Evolutionary conservation across 2,329 filamentous ascomycete genomes (phyloP).

Genomic region (Nothophaeocryptopus gaeumannii): DNA sequence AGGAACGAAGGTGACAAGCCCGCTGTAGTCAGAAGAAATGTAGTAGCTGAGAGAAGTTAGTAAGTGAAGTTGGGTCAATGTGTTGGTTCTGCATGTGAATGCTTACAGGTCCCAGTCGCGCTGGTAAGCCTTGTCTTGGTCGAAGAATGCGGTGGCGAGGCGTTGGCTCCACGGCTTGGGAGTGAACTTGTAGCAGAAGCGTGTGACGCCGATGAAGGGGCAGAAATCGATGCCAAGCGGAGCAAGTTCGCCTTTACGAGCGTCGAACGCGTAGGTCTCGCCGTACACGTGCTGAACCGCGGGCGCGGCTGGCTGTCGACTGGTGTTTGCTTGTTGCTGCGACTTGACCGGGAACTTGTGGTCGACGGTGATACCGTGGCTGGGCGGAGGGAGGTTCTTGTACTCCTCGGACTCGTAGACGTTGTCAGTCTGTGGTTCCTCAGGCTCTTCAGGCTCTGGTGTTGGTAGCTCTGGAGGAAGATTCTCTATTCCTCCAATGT

Average conservation of each 20-base stretch:
- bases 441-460: conserved; percentile 5
- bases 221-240: conserved; percentile 36
- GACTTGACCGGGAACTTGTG: not conserved
- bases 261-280: conserved; percentile 20
- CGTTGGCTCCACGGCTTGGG: conserved; percentile 48
- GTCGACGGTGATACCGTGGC: not conserved
- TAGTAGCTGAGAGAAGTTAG: conserved; percentile 28
- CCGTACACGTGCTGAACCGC: conserved; percentile 1
- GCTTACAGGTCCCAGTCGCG: conserved; percentile 76
- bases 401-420: conserved; percentile 13
- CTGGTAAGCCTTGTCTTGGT: conserved; percentile 55
- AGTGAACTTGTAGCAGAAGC: conserved; percentile 61
- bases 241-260: conserved; percentile 35
- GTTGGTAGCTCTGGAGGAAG: conserved; percentile 17
- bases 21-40: conserved; percentile 29
- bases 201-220: conserved; percentile 49
- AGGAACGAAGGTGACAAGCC: conserved; percentile 66
- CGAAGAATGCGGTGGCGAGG: conserved; percentile 56
- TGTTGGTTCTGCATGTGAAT: not conserved
- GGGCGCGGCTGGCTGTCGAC: not conserved
- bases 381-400: conserved; percentile 2
- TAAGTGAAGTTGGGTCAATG: not conserved
- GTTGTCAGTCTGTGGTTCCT: not conserved
- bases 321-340: not conserved
- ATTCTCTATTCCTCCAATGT: conserved; percentile 19